Conservation (phyloP, 106 monocot genomes). For the Platanthera guangdongensis region DNA sequence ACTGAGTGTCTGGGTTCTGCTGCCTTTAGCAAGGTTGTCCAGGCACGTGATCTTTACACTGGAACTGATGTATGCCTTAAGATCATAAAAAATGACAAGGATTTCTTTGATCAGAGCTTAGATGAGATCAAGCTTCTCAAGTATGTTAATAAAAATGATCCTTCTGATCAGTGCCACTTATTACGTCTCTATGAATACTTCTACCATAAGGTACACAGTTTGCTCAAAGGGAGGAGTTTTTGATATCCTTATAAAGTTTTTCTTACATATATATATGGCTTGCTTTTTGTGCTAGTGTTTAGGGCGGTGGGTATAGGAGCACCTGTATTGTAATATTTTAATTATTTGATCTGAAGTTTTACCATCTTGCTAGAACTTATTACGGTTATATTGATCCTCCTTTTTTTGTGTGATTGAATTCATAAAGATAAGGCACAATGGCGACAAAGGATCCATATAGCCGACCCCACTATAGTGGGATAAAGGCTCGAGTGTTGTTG, state of each 20-base stretch:
- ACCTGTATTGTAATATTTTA: neutral
- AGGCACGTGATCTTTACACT: constrained; percentile 82
- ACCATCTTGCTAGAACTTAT: neutral
- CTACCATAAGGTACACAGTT: constrained; percentile 65
- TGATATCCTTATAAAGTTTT: neutral
- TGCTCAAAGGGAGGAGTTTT: neutral
- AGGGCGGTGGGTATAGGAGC: neutral
- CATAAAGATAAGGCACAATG: neutral
- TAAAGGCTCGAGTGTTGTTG: neutral
- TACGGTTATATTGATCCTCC: too few relatives aligned
- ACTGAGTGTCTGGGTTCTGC: constrained; percentile 93
- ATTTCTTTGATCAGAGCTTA: constrained; percentile 97
- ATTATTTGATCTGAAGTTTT: neutral
- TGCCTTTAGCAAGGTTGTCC: constrained; percentile 92
- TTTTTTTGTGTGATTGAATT: neutral
- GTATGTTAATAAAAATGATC: constrained; percentile 86
- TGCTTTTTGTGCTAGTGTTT: neutral
- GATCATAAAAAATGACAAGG: constrained; percentile 95
- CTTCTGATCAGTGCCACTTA: constrained; percentile 65
- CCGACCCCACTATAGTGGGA: too few relatives aligned
- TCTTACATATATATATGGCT: neutral
- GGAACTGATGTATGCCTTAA: constrained; percentile 84
- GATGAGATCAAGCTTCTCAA: constrained; percentile 97
- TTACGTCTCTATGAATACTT: constrained; percentile 90
- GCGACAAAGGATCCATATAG: too few relatives aligned